A percentile compares a stretch with the other conserved stretches of the same genome.
Conservation (phyloP, 805 yeast genomes). For the Maudiozyma barnettii region DNA sequence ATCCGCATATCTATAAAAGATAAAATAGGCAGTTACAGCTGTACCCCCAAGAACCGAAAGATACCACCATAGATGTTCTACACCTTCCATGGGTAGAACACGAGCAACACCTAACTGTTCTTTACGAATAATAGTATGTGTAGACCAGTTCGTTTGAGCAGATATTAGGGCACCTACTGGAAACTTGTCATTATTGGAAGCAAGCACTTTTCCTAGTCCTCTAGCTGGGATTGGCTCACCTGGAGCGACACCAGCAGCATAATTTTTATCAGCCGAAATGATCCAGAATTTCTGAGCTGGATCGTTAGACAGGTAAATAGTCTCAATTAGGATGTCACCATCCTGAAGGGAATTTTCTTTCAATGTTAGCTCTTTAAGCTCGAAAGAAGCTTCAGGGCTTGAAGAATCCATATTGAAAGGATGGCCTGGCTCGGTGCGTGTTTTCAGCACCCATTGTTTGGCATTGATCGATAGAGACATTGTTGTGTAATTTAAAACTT, state of each 20-base stretch:
- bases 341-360: conserved; percentile 24
- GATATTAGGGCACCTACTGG: conserved; percentile 37
- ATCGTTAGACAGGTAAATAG: conserved; percentile 43
- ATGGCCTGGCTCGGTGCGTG: conserved; percentile 18
- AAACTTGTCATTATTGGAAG: conserved; percentile 35
- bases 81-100: conserved; percentile 11
- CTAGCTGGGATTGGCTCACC: conserved; percentile 38
- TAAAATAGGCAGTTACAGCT: conserved; percentile 53
- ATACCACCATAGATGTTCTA: conserved; percentile 35
- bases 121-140: conserved; percentile 33
- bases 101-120: not conserved
- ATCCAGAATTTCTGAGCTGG: conserved; percentile 58
- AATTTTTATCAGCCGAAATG: conserved; percentile 24
- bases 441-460: conserved; percentile 26
- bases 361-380: conserved; percentile 14
- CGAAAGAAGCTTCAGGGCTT: conserved; percentile 26
- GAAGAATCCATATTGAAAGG: conserved; percentile 21
- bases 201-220: conserved; percentile 43
- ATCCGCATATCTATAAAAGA: conserved; percentile 41
- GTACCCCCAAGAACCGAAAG: conserved; percentile 47
- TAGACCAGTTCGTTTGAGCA: conserved; percentile 39
- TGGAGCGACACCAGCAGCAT: conserved; percentile 30
- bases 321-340: conserved; percentile 38
- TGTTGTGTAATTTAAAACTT: not conserved
- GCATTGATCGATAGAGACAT: conserved; percentile 15